Base-by-base conservation (phyloP, 73 alveolate species). In the Paramecium caudatum region DNA sequence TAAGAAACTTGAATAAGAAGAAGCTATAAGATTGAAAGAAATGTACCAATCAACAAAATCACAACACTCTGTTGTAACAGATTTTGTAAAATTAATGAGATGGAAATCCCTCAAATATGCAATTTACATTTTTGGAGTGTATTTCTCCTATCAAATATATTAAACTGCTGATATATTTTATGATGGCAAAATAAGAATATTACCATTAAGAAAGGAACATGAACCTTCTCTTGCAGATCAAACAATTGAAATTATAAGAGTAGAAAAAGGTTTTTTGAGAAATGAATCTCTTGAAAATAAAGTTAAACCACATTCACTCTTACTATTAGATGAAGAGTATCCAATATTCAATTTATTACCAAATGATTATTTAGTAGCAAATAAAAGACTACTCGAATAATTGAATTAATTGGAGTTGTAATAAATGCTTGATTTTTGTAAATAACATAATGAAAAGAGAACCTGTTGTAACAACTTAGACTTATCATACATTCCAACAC, bases 91-190 rank as follows among this genome's bases (percentile, higher is more conserved):
- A 37, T 25, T 68, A 3, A 13, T 68, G 7, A 68, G 16, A 68
- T 68, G 84, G 84, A 68, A 68, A 36, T 34, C 33, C 1, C 34
- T 68, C 48, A 68, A 68, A 68, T 32, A 12, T 32, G 84, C 61
- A 32, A 34, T 68, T 7, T 13, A 17, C n/a, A 5, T 43, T 13
- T 32, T 32, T 34, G 47, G 47, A 3, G 61, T 12, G 19, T 34
- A 13, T 32, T 68, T 68, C 37, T 1, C 61, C 8, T 68, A 68
- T 68, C 15, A 68, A 33, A 68, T 68, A 43, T 68, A 34, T 37
- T 33, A 68, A 9, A 68, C 84, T 0, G 50, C 50, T 13, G 84
- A 68, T 16, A 68, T 68, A 1, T 68, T 32, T 16, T 68, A n/a
- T 68, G 84, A 68, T 3, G 8, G 34, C 2, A 37, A 37, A n/a